A percentile compares a stretch with the other conserved stretches of the same genome.
These are phyloP conservation scores for Russula brevipes DNA, from an alignment of 768 basidiomycete species.

Conservation along the genomic window DNA sequence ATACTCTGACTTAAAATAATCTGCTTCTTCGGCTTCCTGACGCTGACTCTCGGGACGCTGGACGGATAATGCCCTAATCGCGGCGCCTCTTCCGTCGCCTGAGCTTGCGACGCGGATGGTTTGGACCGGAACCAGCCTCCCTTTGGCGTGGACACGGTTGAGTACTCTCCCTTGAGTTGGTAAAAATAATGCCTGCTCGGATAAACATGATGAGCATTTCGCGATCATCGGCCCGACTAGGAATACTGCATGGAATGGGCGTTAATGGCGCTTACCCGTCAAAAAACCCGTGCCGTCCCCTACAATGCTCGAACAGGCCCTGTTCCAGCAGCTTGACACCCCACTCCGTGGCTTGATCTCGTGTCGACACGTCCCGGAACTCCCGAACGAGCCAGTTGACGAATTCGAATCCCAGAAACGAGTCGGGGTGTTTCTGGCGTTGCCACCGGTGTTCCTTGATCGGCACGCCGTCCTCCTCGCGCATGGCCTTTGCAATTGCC, in stretches of 20 bases:
- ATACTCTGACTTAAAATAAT: slow-evolving; percentile 83
- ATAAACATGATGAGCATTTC: slow-evolving; percentile 1
- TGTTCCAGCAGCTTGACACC: slow-evolving; percentile 71
- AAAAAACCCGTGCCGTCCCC: slow-evolving; percentile 73
- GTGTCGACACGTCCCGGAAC: slow-evolving; percentile 81
- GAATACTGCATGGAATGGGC: background rate
- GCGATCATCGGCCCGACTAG: background rate
- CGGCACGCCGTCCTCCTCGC: slow-evolving; percentile 75
- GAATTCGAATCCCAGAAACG: slow-evolving; percentile 86
- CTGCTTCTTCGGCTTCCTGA: slow-evolving; percentile 49
- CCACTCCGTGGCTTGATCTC: slow-evolving; percentile 75
- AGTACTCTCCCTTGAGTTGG: slow-evolving; percentile 71
- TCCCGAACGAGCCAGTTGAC: slow-evolving; percentile 91
- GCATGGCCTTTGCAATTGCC: slow-evolving; percentile 76
- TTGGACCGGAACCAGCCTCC: slow-evolving; percentile 60
- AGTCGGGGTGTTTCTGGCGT: slow-evolving; percentile 61
- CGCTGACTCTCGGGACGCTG: slow-evolving; percentile 33
- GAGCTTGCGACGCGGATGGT: slow-evolving; percentile 32
- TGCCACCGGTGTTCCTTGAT: slow-evolving; percentile 89
- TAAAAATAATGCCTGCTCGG: slow-evolving; percentile 78
- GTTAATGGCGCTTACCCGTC: slow-evolving; percentile 58
- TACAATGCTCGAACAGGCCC: slow-evolving; percentile 82
- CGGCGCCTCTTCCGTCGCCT: background rate
- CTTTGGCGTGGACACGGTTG: slow-evolving; percentile 61
- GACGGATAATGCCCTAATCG: slow-evolving; percentile 33